Conservation (phyloP, 306 rosid genomes). For the Quercus variabilis region DNA sequence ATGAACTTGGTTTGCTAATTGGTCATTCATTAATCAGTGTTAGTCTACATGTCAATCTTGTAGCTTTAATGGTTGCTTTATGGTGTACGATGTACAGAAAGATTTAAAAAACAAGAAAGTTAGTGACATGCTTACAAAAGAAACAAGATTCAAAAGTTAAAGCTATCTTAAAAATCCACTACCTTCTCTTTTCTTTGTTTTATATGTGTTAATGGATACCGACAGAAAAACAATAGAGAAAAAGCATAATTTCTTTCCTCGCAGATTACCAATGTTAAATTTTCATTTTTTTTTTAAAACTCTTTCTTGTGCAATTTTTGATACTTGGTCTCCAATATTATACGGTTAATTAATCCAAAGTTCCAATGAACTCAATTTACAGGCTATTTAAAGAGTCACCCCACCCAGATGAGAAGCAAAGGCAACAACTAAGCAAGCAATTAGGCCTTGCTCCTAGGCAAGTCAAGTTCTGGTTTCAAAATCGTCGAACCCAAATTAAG, state of each 20-base stretch:
- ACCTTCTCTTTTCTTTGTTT: slow-evolving; percentile 28
- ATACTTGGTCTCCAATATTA: not conserved
- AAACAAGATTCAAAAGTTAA: slow-evolving; percentile 25
- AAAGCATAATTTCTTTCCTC: not conserved
- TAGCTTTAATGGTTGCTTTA: slow-evolving; percentile 11
- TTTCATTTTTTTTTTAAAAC: slow-evolving; percentile 11
- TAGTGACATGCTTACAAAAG: slow-evolving; percentile 20
- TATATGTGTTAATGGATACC: not conserved
- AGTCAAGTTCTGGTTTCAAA: slow-evolving; percentile 99
- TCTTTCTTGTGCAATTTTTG: not conserved
- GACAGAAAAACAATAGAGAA: not conserved
- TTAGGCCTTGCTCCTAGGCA: slow-evolving; percentile 93
- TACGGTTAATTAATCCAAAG: not conserved
- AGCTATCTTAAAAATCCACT: slow-evolving; percentile 7
- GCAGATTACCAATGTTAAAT: not conserved
- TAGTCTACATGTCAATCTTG: slow-evolving; percentile 25
- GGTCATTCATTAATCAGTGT: not conserved
- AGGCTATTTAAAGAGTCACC: slow-evolving; percentile 97
- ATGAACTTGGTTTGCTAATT: not conserved
- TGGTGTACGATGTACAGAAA: slow-evolving; percentile 23
- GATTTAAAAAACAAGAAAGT: slow-evolving; percentile 17
- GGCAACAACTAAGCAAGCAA: slow-evolving; percentile 91
- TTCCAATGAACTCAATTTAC: slow-evolving; percentile 16
- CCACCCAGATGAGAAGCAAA: slow-evolving; percentile 97
- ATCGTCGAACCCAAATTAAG: slow-evolving; percentile 98